These are phyloP conservation scores for Arthrobotrys iridis DNA, from an alignment of 2,329 filamentous ascomycete species.

Conservation along the genomic window DNA sequence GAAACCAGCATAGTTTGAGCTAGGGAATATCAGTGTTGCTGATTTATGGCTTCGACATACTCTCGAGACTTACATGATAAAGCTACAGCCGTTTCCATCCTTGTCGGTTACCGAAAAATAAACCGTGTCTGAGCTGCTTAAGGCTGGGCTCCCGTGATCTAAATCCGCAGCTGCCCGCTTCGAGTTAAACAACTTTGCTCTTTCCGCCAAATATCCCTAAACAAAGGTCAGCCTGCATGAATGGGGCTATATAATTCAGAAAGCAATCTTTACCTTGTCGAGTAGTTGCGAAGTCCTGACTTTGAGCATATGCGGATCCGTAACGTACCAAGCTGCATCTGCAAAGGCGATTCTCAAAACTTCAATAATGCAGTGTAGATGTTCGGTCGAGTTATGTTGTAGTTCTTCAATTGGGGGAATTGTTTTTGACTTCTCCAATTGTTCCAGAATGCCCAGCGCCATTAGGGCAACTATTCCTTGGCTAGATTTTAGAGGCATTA, in stretches of 20 bases:
- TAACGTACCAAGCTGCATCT: slow-evolving; percentile 88
- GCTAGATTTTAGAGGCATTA: not conserved
- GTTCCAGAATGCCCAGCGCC: slow-evolving; percentile 89
- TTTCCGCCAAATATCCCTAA: slow-evolving; percentile 66
- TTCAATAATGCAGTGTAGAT: slow-evolving; percentile 86
- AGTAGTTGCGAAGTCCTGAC: slow-evolving; percentile 76
- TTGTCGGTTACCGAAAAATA: slow-evolving; percentile 88
- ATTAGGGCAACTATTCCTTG: slow-evolving; percentile 96
- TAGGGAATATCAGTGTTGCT: slow-evolving; percentile 14
- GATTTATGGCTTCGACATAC: not conserved
- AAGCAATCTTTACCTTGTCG: slow-evolving; percentile 76
- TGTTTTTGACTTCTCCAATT: slow-evolving; percentile 78
- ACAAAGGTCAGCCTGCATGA: slow-evolving; percentile 65
- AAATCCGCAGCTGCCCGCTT: slow-evolving; percentile 67
- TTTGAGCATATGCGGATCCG: slow-evolving; percentile 77
- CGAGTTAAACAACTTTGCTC: slow-evolving; percentile 70
- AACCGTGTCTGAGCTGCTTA: slow-evolving; percentile 88
- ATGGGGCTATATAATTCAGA: slow-evolving; percentile 64
- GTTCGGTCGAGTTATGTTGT: slow-evolving; percentile 81
- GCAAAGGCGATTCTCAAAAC: slow-evolving; percentile 87
- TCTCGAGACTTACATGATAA: slow-evolving; percentile 74
- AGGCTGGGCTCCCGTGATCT: slow-evolving; percentile 81
- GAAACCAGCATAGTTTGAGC: slow-evolving; percentile 87
- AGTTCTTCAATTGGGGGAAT: slow-evolving; percentile 73
- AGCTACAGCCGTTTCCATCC: slow-evolving; percentile 88